Percentiles rank a stretch among this genome's conserved stretches.
phyloP scores from a whole-genome alignment of 2,329 filamentous ascomycete species.

The Diaporthe capsici region DNA sequence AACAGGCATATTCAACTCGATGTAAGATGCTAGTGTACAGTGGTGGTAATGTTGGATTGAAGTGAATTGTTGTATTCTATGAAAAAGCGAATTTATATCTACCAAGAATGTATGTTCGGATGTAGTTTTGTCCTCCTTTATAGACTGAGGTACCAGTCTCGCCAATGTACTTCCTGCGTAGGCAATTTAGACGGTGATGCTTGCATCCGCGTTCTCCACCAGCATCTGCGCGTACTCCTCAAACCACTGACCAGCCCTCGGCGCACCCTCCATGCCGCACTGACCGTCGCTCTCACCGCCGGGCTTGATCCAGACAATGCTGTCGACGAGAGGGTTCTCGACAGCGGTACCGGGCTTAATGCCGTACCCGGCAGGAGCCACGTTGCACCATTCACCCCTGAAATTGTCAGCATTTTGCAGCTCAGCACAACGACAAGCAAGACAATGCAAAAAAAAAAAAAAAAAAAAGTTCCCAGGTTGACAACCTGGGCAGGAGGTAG shows the following conservation, averaged over 20 bases:
- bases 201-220: constrained; percentile 54
- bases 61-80: neutral
- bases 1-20: neutral
- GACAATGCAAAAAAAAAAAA: neutral
- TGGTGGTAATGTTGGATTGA: too few relatives aligned
- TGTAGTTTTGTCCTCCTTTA: neutral
- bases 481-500: neutral
- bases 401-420: neutral
- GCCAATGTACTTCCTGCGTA: neutral
- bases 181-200: neutral
- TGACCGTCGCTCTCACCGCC: constrained; percentile 60
- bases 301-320: constrained; percentile 62
- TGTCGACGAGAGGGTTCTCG: constrained; percentile 55
- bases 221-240: constrained; percentile 57
- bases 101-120: neutral
- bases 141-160: neutral
- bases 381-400: constrained; percentile 23
- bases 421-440: neutral
- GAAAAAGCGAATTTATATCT: neutral
- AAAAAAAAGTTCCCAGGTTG: too few relatives aligned
- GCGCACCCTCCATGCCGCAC: constrained; percentile 55
- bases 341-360: constrained; percentile 47
- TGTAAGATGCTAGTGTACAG: neutral
- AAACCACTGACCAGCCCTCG: constrained; percentile 58
- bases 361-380: constrained; percentile 4